Evolutionary conservation across 805 yeast genomes (phyloP).

Genomic region (Candida suzukii): DNA sequence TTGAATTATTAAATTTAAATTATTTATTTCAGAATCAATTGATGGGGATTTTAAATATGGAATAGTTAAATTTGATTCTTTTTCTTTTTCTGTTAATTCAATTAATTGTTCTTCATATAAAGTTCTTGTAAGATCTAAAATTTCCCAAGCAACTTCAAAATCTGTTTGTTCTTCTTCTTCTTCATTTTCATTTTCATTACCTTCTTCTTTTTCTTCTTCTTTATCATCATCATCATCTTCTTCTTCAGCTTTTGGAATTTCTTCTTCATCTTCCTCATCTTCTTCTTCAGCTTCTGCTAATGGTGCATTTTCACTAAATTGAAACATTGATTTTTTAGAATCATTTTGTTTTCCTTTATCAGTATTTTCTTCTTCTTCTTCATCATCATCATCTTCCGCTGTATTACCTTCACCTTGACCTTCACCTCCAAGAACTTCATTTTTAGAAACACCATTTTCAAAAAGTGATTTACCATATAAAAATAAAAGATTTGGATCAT

Average conservation of each 20-base stretch:
- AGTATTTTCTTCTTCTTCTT: slow-evolving; percentile 18
- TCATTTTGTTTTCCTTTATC: slow-evolving; percentile 12
- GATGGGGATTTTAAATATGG: slow-evolving; percentile 16
- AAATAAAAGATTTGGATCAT: slow-evolving; percentile 64
- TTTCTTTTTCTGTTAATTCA: slow-evolving; percentile 8
- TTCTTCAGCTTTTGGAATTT: slow-evolving; percentile 13
- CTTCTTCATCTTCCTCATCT: slow-evolving; percentile 24
- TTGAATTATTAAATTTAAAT: slow-evolving; percentile 23
- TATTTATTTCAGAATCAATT: slow-evolving; percentile 17
- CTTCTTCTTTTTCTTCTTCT: slow-evolving; percentile 12
- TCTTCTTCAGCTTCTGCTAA: slow-evolving; percentile 29
- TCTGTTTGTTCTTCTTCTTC: slow-evolving; percentile 51
- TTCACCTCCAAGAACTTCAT: slow-evolving; percentile 66
- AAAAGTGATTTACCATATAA: slow-evolving; percentile 77
- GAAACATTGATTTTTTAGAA: slow-evolving; percentile 19
- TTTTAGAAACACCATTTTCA: slow-evolving; percentile 64
- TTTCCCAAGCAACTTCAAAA: slow-evolving; percentile 85
- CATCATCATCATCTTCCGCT: slow-evolving; percentile 15
- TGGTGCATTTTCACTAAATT: slow-evolving; percentile 30
- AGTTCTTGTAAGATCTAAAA: slow-evolving; percentile 70
- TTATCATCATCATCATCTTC: slow-evolving; percentile 20
- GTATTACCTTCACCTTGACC: no score
- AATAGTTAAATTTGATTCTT: not conserved
- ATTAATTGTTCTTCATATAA: slow-evolving; percentile 44
- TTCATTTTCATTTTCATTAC: slow-evolving; percentile 13